A percentile compares a stretch with the other conserved stretches of the same genome.
Evolutionary conservation across 2,329 filamentous ascomycete genomes (phyloP).

Genomic region (Ophiostoma sp.): DNA sequence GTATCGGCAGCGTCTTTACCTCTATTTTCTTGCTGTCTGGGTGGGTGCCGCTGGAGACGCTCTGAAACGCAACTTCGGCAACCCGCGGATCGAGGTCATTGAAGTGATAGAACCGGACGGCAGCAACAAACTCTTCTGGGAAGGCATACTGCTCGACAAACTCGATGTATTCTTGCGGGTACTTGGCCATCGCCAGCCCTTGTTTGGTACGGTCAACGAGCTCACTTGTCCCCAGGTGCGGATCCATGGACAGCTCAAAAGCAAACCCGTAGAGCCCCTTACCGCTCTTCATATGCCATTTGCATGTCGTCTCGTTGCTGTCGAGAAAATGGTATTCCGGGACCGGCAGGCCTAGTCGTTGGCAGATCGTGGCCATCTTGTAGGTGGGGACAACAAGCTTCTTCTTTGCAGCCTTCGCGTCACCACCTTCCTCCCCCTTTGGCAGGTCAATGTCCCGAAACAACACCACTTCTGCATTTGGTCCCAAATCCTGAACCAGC

Average conservation of each 20-base stretch:
- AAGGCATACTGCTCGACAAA: constrained; percentile 35
- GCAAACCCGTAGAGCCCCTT: constrained; percentile 35
- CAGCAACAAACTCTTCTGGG: background rate
- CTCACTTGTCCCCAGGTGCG: constrained; percentile 31
- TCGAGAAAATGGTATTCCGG: background rate
- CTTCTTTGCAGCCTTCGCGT: background rate
- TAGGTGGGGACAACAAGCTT: background rate
- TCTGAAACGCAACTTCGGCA: constrained; percentile 35
- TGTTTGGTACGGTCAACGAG: constrained; percentile 33
- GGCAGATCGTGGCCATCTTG: constrained; percentile 31
- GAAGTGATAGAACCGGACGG: background rate
- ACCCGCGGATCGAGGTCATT: constrained; percentile 35
- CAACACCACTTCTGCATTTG: constrained; percentile 63
- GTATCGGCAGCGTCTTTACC: constrained; percentile 33
- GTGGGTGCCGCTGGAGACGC: constrained; percentile 12
- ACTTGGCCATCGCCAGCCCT: constrained; percentile 21
- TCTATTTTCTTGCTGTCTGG: background rate
- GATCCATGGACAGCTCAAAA: constrained; percentile 38
- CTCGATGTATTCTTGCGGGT: constrained; percentile 32
- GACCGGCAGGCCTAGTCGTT: constrained; percentile 32
- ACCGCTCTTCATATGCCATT: constrained; percentile 4
- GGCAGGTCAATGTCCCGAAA: constrained; percentile 60
- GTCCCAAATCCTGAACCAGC: constrained; percentile 69
- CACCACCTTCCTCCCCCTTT: background rate
- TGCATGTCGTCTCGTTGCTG: background rate